Evolutionary conservation across 2,329 filamentous ascomycete genomes (phyloP).

Genomic region (Diaporthe aspalathi): DNA sequence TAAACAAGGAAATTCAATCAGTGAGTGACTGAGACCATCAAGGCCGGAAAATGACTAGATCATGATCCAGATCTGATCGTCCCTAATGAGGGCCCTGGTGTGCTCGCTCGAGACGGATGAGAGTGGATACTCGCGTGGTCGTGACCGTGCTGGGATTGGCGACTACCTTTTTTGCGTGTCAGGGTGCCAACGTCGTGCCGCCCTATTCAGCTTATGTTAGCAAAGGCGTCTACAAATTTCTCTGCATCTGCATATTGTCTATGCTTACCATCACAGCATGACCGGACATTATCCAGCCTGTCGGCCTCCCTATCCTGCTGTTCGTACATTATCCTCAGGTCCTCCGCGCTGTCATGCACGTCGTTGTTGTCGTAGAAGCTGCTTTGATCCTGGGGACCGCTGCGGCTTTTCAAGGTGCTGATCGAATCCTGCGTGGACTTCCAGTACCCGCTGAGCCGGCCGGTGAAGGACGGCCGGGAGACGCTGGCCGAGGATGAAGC

Average conservation of each 20-base stretch:
- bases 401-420: slow-evolving; percentile 65
- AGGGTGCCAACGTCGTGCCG: slow-evolving; percentile 79
- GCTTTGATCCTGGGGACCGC: slow-evolving; percentile 50
- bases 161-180: slow-evolving; percentile 60
- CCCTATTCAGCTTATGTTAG: slow-evolving; percentile 55
- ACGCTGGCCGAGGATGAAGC: slow-evolving; percentile 40
- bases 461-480: slow-evolving; percentile 42
- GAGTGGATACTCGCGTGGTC: slow-evolving; percentile 40
- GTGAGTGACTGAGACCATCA: slow-evolving; percentile 28
- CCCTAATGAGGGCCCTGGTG: slow-evolving; percentile 38
- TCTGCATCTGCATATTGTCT: not conserved
- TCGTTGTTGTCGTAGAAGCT: slow-evolving; percentile 66
- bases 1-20: slow-evolving; percentile 32
- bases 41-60: slow-evolving; percentile 12
- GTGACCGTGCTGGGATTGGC: slow-evolving; percentile 51
- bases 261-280: slow-evolving; percentile 92
- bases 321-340: slow-evolving; percentile 83
- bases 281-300: slow-evolving; percentile 91
- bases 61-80: slow-evolving; percentile 44
- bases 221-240: not conserved
- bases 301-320: slow-evolving; percentile 81
- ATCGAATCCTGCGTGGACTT: slow-evolving; percentile 64
- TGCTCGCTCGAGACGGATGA: slow-evolving; percentile 37
- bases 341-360: slow-evolving; percentile 83
- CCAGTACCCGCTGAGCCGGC: slow-evolving; percentile 71